These are phyloP conservation scores for Colletotrichum sp. DNA, from an alignment of 2,329 filamentous ascomycete genomes.

Conservation along the genomic window DNA sequence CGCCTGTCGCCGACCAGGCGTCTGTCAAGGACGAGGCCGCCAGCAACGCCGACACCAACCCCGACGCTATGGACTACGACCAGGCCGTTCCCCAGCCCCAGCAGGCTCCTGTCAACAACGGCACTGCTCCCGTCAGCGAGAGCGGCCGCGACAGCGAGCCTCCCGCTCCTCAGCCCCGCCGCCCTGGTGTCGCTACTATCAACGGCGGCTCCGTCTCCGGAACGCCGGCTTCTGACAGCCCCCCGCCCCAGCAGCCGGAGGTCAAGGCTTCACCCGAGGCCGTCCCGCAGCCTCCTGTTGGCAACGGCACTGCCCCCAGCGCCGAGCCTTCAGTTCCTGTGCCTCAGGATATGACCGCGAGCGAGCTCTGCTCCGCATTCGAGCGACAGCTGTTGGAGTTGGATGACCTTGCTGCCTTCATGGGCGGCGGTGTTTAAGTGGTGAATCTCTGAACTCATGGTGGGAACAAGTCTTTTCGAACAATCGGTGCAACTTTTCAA, in stretches of 20 bases:
- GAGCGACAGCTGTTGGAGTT: conserved; percentile 65
- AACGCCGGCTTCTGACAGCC: conserved; percentile 53
- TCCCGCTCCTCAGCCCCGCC: conserved; percentile 51
- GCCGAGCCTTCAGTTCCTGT: conserved; percentile 26
- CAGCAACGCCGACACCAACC: conserved; percentile 60
- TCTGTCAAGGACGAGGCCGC: conserved; percentile 60
- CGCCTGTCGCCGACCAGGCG: conserved; percentile 31
- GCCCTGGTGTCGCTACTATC: conserved; percentile 62
- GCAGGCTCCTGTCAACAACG: conserved; percentile 28
- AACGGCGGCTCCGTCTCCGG: conserved; percentile 59
- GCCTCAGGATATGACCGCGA: conserved; percentile 59
- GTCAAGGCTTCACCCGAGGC: conserved; percentile 40
- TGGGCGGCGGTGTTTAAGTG: conserved; percentile 62
- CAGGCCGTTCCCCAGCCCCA: conserved; percentile 40
- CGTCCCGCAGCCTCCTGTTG: background rate
- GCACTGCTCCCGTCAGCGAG: conserved; percentile 35
- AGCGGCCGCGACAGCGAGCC: conserved; percentile 59
- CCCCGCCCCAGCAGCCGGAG: conserved; percentile 35
- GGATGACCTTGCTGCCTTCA: conserved; percentile 66
- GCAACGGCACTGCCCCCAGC: conserved; percentile 27
- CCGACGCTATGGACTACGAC: conserved; percentile 64
- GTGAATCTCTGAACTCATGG: background rate
- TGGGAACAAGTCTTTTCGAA: background rate
- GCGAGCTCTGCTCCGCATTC: conserved; percentile 63
- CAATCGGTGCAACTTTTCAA: background rate